Evolutionary conservation across 1,284 basidiomycete genomes (phyloP).

Genomic region (Pterulicium gracile): DNA sequence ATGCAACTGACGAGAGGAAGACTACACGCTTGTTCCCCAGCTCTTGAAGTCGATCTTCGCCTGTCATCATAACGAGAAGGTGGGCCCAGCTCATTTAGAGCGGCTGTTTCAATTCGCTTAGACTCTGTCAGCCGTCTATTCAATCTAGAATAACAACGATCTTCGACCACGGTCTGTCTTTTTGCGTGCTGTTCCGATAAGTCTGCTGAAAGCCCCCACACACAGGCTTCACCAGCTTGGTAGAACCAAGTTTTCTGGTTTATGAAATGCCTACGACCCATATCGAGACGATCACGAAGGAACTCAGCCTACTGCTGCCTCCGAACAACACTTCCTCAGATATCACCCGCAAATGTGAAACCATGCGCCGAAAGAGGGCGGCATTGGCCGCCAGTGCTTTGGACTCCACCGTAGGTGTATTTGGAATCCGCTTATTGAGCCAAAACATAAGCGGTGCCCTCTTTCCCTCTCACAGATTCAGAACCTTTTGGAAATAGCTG

Average conservation of each 20-base stretch:
- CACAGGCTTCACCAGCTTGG: slow-evolving; percentile 45
- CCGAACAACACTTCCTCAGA: slow-evolving; percentile 21
- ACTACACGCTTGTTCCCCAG: slow-evolving; percentile 37
- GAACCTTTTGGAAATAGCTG: slow-evolving; percentile 39
- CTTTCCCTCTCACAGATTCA: slow-evolving; percentile 21
- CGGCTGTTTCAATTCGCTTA: slow-evolving; percentile 1
- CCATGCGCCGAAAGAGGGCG: slow-evolving; percentile 11
- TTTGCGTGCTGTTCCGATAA: not conserved
- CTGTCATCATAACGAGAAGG: slow-evolving; percentile 65
- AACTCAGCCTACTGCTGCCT: slow-evolving; percentile 28
- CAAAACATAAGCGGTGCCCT: not conserved
- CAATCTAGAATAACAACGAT: slow-evolving; percentile 52
- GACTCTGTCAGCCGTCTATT: slow-evolving; percentile 43
- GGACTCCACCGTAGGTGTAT: not conserved
- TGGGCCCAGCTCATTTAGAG: slow-evolving; percentile 13
- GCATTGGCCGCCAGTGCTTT: not conserved
- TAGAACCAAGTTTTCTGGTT: slow-evolving; percentile 47
- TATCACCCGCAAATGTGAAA: slow-evolving; percentile 31
- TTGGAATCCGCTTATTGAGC: too few species aligned
- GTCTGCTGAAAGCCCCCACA: slow-evolving; percentile 6
- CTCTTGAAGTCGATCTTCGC: slow-evolving; percentile 42
- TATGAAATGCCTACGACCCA: slow-evolving; percentile 37
- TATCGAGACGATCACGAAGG: slow-evolving; percentile 23
- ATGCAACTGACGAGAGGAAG: slow-evolving; percentile 15
- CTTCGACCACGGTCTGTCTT: slow-evolving; percentile 46